These are phyloP conservation scores for Fusarium solani-melongenae DNA, from an alignment of 2,329 filamentous ascomycete genomes.

Conservation along the genomic window DNA sequence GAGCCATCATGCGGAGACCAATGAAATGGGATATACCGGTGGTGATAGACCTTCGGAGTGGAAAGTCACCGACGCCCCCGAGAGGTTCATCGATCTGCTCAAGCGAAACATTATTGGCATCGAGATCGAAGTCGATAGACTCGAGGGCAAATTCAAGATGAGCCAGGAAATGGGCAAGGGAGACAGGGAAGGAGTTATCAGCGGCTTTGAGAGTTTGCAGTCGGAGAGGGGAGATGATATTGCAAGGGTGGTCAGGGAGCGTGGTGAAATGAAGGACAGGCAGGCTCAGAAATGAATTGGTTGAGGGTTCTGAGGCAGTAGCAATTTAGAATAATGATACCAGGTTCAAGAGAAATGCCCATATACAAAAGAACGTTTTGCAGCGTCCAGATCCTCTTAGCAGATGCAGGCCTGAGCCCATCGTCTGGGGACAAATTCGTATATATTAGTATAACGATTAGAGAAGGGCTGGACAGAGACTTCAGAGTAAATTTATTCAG, in stretches of 20 bases:
- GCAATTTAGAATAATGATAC: background rate
- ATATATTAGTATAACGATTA: no score
- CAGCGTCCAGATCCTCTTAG: background rate
- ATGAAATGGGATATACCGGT: constrained; percentile 65
- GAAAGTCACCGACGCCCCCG: constrained; percentile 67
- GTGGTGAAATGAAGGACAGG: constrained; percentile 16
- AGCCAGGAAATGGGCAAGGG: constrained; percentile 66
- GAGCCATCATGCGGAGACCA: constrained; percentile 59
- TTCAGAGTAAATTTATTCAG: no score
- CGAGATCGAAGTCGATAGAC: constrained; percentile 63
- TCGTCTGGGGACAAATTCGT: no score
- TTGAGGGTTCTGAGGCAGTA: background rate
- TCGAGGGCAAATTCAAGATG: constrained; percentile 74
- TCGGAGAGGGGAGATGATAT: constrained; percentile 45
- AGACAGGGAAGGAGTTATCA: constrained; percentile 66
- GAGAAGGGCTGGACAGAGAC: no score
- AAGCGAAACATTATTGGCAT: constrained; percentile 70
- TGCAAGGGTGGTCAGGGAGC: constrained; percentile 43
- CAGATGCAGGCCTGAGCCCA: no score
- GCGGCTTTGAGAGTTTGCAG: constrained; percentile 59
- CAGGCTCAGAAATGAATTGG: background rate
- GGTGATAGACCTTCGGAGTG: constrained; percentile 53
- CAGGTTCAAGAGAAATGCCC: background rate
- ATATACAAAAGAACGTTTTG: background rate
- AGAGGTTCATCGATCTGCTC: constrained; percentile 64